These are phyloP conservation scores for Clitoria ternatea DNA, from an alignment of 306 rosid species.

Conservation along the genomic window DNA sequence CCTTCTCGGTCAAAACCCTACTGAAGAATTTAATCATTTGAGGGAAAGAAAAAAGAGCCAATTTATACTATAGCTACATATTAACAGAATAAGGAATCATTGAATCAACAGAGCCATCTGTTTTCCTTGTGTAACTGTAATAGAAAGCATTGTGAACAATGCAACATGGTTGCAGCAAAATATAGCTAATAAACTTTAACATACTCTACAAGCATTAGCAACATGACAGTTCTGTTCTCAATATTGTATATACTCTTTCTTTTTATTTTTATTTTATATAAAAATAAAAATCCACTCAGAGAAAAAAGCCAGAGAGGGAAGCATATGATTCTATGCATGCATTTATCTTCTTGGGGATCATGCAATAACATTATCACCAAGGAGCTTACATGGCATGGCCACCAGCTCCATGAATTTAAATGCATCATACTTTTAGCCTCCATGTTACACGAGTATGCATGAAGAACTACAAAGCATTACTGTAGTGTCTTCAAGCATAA, in stretches of 20 bases:
- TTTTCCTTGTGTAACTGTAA: conserved; percentile 9
- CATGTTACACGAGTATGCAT: not conserved
- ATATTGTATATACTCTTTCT: not conserved
- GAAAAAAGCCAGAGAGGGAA: not conserved
- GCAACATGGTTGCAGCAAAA: conserved; percentile 13
- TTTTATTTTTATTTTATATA: not conserved
- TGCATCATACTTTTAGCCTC: conserved; percentile 7
- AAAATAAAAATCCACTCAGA: not conserved
- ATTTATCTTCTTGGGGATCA: conserved; percentile 13
- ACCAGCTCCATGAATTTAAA: conserved; percentile 4
- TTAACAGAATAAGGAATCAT: conserved; percentile 9
- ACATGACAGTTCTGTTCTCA: not conserved
- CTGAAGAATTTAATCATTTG: conserved; percentile 23
- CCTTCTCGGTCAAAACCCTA: conserved; percentile 94
- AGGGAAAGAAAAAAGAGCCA: conserved; percentile 1
- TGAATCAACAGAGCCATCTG: not conserved
- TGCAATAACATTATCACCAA: conserved; percentile 6
- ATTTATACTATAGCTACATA: conserved; percentile 7
- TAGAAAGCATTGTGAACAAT: not conserved
- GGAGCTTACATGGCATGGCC: conserved; percentile 9
- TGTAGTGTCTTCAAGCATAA: not conserved
- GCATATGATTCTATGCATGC: not conserved
- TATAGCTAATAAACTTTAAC: not conserved
- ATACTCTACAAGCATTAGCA: conserved; percentile 1
- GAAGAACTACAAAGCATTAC: conserved; percentile 6